Evolutionary conservation across 768 basidiomycete species (phyloP).

Genomic region (Rhizopogon sp.): DNA sequence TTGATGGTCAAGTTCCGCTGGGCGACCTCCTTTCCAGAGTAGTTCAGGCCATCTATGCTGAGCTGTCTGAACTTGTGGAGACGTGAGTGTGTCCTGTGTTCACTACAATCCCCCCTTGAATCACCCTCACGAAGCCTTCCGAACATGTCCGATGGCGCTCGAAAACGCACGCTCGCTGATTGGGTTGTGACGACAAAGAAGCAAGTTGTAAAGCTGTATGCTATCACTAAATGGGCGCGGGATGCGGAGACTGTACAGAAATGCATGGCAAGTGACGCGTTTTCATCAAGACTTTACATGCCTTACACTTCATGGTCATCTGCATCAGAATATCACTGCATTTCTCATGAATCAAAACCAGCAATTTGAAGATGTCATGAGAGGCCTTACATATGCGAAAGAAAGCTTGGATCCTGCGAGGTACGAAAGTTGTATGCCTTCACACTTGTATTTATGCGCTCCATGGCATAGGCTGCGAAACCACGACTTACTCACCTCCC

Average conservation of each 20-base stretch:
- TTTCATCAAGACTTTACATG: neutral
- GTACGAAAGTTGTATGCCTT: slow-evolving; percentile 31
- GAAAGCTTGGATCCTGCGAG: slow-evolving; percentile 74
- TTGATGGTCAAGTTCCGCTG: slow-evolving; percentile 69
- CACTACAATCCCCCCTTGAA: slow-evolving; percentile 3
- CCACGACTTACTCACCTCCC: slow-evolving; percentile 87
- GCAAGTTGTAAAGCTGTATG: slow-evolving; percentile 85
- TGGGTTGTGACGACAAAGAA: slow-evolving; percentile 91
- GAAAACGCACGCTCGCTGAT: slow-evolving; percentile 79
- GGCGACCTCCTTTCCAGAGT: slow-evolving; percentile 73
- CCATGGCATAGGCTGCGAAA: slow-evolving; percentile 66
- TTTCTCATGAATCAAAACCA: slow-evolving; percentile 84
- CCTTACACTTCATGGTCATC: neutral
- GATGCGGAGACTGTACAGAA: slow-evolving; percentile 83
- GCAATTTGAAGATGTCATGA: slow-evolving; percentile 72
- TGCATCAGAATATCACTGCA: slow-evolving; percentile 70
- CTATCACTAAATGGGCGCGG: slow-evolving; percentile 81
- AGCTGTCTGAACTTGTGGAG: slow-evolving; percentile 79
- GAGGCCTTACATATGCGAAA: slow-evolving; percentile 57
- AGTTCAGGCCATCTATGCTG: slow-evolving; percentile 75
- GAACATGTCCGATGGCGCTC: slow-evolving; percentile 74
- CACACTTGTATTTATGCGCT: neutral
- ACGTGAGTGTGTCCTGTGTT: slow-evolving; percentile 48
- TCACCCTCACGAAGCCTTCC: slow-evolving; percentile 47
- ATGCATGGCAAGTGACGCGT: slow-evolving; percentile 57